Percentiles rank a stretch among this genome's conserved stretches.
These are phyloP conservation scores for Boletus sp. DNA, from an alignment of 768 basidiomycete genomes.

Conservation along the genomic window DNA sequence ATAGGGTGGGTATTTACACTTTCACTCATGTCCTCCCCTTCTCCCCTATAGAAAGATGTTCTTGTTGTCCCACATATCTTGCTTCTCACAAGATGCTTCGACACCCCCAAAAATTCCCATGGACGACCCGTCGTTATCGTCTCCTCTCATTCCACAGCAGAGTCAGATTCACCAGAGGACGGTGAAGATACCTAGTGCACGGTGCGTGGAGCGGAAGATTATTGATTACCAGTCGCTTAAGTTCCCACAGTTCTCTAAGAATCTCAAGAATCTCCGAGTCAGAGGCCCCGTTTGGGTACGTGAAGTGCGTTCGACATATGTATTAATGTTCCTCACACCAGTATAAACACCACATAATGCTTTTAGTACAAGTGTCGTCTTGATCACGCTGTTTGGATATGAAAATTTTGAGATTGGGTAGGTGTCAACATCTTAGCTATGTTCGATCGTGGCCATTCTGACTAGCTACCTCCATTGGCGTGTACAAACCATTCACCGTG, in stretches of 20 bases:
- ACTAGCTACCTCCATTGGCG: too few species aligned
- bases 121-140: background rate
- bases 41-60: background rate
- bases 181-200: constrained; percentile 26
- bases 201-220: constrained; percentile 24
- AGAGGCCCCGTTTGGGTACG: constrained; percentile 29
- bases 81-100: background rate
- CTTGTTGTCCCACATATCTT: background rate
- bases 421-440: too few species aligned
- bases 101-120: background rate
- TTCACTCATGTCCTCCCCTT: background rate
- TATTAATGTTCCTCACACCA: background rate
- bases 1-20: background rate
- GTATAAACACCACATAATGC: constrained; percentile 19
- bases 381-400: too few species aligned
- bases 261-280: too few species aligned
- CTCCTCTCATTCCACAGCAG: background rate
- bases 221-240: background rate
- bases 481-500: too few species aligned
- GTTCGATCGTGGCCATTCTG: too few species aligned
- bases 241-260: background rate
- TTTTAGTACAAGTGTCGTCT: constrained; percentile 11
- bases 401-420: too few species aligned
- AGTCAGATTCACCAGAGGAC: constrained; percentile 11
- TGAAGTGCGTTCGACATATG: rapidly evolving